phyloP scores from a whole-genome alignment of 2,329 filamentous ascomycete genomes.

The Canariomyces notabilis region DNA sequence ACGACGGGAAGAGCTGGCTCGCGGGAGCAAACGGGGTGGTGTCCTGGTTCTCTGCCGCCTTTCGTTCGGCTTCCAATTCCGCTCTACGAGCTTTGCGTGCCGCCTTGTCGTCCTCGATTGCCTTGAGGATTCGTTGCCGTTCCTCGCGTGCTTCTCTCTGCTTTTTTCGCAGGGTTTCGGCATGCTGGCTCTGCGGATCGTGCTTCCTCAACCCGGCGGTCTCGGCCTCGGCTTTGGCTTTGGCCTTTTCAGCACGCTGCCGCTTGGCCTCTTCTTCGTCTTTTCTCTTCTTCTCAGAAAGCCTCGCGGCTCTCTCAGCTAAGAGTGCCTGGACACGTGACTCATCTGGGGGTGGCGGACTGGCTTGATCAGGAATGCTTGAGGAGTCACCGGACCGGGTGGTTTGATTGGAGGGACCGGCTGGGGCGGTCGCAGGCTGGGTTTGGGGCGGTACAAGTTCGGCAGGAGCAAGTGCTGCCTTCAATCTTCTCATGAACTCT shows the following conservation, averaged over 20 bases:
- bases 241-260: conserved; percentile 31
- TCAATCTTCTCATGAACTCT: conserved; percentile 58
- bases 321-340: conserved; percentile 33
- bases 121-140: conserved; percentile 63
- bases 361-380: conserved; percentile 22
- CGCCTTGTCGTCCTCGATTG: conserved; percentile 71
- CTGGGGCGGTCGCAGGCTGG: conserved; percentile 4
- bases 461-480: conserved; percentile 32
- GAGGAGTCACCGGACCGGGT: conserved; percentile 12
- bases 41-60: conserved; percentile 24
- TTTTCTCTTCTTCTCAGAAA: conserved; percentile 42
- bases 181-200: conserved; percentile 41
- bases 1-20: conserved; percentile 26
- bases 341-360: conserved; percentile 20
- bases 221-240: conserved; percentile 32
- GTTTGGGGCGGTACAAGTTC: conserved; percentile 1
- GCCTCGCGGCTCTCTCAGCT: conserved; percentile 45
- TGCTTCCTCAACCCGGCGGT: conserved; percentile 22
- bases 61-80: conserved; percentile 32
- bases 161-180: conserved; percentile 54
- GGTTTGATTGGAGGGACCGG: conserved; percentile 1
- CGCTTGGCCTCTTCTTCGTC: conserved; percentile 37
- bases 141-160: conserved; percentile 64
- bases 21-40: conserved; percentile 25
- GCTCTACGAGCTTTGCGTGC: conserved; percentile 57